phyloP scores from a whole-genome alignment of 2,329 filamentous ascomycete genomes.

The Hypoxylon sp. region DNA sequence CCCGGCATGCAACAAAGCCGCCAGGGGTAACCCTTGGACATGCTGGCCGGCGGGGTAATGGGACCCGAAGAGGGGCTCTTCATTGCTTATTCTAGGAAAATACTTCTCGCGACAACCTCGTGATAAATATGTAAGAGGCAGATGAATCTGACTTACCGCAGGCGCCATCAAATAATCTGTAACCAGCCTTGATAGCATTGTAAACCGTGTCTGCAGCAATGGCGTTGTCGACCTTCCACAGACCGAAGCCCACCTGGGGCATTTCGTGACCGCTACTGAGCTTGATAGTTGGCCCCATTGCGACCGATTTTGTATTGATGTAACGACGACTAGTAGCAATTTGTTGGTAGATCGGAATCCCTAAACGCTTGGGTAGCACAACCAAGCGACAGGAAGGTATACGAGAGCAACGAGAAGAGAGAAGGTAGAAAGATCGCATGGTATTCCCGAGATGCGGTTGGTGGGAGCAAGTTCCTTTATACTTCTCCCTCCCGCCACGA shows the following conservation, averaged over 20 bases:
- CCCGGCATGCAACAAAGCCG: slow-evolving; percentile 11
- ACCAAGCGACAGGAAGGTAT: slow-evolving; percentile 31
- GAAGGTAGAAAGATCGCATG: slow-evolving; percentile 38
- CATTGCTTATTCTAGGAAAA: slow-evolving; percentile 27
- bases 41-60: slow-evolving; percentile 41
- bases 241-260: slow-evolving; percentile 82
- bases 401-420: slow-evolving; percentile 34
- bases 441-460: slow-evolving; percentile 25
- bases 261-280: slow-evolving; percentile 77
- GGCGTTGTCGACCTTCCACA: slow-evolving; percentile 87
- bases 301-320: slow-evolving; percentile 34
- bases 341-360: slow-evolving; percentile 23
- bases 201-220: slow-evolving; percentile 83
- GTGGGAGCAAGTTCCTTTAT: slow-evolving; percentile 40
- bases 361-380: slow-evolving; percentile 23
- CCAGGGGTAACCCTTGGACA: slow-evolving; percentile 30
- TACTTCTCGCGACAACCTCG: slow-evolving; percentile 24
- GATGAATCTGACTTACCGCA: slow-evolving; percentile 64
- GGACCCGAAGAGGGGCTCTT: slow-evolving; percentile 37
- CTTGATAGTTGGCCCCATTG: slow-evolving; percentile 66
- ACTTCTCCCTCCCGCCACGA: slow-evolving; percentile 31
- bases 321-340: slow-evolving; percentile 27
- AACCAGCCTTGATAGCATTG: slow-evolving; percentile 77
- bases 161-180: slow-evolving; percentile 73
- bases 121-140: slow-evolving; percentile 7